These are phyloP conservation scores for Symmetrospora coprosmae DNA, from an alignment of 768 basidiomycete species.

Conservation along the genomic window DNA sequence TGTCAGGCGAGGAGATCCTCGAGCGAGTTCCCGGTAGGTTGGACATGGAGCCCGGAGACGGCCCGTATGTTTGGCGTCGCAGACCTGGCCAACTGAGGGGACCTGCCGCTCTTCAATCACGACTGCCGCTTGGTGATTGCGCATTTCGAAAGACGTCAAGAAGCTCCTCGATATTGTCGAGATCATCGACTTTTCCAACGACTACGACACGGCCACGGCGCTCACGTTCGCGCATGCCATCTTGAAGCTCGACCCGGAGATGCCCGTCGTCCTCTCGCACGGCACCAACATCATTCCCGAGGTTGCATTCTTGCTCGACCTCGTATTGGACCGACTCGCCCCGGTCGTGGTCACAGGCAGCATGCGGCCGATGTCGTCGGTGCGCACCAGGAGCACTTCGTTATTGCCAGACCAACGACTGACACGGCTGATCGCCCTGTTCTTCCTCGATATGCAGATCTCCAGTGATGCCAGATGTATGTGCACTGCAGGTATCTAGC, in stretches of 20 bases:
- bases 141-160: too few species aligned
- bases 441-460: background rate
- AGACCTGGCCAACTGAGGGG: background rate
- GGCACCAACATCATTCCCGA: conserved; percentile 18
- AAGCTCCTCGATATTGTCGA: background rate
- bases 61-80: background rate
- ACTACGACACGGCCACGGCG: background rate
- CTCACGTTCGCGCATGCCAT: background rate
- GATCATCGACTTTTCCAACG: background rate
- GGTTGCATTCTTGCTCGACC: conserved; percentile 35
- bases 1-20: too few species aligned
- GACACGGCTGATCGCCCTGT: background rate
- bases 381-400: background rate
- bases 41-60: background rate
- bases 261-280: background rate
- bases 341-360: conserved; percentile 36
- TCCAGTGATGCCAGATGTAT: background rate
- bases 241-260: background rate
- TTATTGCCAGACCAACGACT: background rate
- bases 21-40: too few species aligned
- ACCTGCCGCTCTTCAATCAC: background rate
- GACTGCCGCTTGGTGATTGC: background rate
- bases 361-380: conserved; percentile 36
- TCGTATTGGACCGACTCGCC: conserved; percentile 34
- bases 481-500: conserved; percentile 30